These are phyloP conservation scores for Saxophila tyrrhenica DNA, from an alignment of 495 filamentous ascomycete species.

Conservation along the genomic window DNA sequence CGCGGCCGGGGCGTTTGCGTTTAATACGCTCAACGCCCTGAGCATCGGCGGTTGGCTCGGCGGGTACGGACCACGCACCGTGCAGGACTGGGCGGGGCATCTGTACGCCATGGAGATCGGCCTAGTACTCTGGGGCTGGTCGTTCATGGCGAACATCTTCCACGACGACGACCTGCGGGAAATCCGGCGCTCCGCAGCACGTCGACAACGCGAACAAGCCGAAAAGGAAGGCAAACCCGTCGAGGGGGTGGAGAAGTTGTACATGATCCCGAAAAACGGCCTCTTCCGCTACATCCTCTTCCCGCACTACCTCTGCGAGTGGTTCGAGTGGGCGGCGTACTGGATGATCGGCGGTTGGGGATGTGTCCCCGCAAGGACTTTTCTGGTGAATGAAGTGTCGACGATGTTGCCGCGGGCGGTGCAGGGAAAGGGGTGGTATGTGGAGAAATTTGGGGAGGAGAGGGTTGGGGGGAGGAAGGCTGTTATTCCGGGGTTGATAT, in stretches of 20 bases:
- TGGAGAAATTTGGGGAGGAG: conserved; percentile 71
- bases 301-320: conserved; percentile 90
- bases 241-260: conserved; percentile 61
- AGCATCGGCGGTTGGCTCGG: conserved; percentile 70
- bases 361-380: conserved; percentile 61
- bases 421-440: conserved; percentile 77
- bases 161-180: conserved; percentile 70
- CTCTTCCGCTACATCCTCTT: conserved; percentile 74
- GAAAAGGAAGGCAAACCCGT: conserved; percentile 29
- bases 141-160: conserved; percentile 70
- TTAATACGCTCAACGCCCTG: conserved; percentile 70
- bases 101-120: conserved; percentile 43
- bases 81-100: conserved; percentile 43
- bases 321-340: conserved; percentile 91
- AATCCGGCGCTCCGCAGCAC: conserved; percentile 53
- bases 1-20: conserved; percentile 46
- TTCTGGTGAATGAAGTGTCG: conserved; percentile 74
- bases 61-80: conserved; percentile 57
- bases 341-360: conserved; percentile 52
- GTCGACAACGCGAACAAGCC: conserved; percentile 33
- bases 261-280: conserved; percentile 73
- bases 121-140: conserved; percentile 50
- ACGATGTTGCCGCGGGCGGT: conserved; percentile 87
- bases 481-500: conserved; percentile 68
- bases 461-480: conserved; percentile 65